Evolutionary conservation across 129 eudicot genomes (phyloP), one percentile per base, ranked within the genome.

Genomic region (sunflower (Helianthus annuus)): DNA sequence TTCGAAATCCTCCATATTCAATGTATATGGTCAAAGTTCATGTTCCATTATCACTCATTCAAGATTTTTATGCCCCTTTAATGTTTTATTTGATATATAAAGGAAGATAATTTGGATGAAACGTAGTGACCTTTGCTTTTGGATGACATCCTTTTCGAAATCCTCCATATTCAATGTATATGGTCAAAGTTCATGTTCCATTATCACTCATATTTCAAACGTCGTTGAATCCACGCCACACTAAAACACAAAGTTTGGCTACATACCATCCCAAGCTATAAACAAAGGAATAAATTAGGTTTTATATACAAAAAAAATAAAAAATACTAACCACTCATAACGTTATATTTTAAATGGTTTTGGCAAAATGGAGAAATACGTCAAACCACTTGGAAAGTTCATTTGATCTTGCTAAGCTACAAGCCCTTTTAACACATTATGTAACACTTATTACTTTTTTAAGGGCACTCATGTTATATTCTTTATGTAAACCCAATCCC

Each of bases 161-260:
- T 58, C 64, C 39, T 58, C 14, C 34, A 17, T 55, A 19, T 55
- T 55, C 34, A 55, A 55, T 19, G 12, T 19, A 17, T 55, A 58
- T 58, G 38, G 64, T 58, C 64, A 58, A 58, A 58, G 64, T 58
- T 24, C 39, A 58, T 24, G 64, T 11, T 36, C 64, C 64, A 58
- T 58, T 10, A 58, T 24, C 7, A 24, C 29, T 58, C 64, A 58
- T 27, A 24, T 58, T 58, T 58, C 64, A 58, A 58, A 58, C 39
- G 11, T 9, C 0, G 8, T 58, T 58, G 39, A 58, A 24, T 58
- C 15, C 1, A 27, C 64, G 5, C 38, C 38, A 58, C 15, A 55
- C 24, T 58, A 58, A 24, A 24, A 58, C 38, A 58, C 38, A 58
- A 57, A 57, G 45, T 39, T 39, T 39, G 45, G 45, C 45, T 57